Percentiles rank a stretch among this genome's conserved stretches.
Conservation (phyloP, 78 protist genomes). For the Creolimax fragrantissima region DNA sequence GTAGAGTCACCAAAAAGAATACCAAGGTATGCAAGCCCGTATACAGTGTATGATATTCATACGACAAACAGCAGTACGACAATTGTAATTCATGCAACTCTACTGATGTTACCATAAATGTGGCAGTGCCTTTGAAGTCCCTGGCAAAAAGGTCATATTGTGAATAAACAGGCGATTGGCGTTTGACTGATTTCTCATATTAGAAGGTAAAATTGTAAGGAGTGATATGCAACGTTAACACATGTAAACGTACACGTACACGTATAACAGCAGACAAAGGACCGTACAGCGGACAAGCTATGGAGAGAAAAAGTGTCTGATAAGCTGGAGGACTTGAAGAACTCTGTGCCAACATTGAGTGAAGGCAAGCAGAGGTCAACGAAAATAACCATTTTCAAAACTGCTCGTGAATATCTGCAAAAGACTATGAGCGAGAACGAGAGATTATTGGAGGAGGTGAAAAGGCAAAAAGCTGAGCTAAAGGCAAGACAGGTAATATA, state of each 20-base stretch:
- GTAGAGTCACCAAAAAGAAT: too few relatives aligned
- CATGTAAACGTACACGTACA: background rate
- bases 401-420: background rate
- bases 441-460: background rate
- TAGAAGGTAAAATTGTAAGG: background rate
- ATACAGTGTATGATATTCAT: too few relatives aligned
- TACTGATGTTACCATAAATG: background rate
- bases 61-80: too few relatives aligned
- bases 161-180: background rate
- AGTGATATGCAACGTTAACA: background rate
- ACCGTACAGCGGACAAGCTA: background rate
- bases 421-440: background rate
- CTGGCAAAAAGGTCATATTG: background rate
- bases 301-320: background rate
- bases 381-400: background rate
- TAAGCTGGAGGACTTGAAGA: background rate
- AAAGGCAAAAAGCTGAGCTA: background rate
- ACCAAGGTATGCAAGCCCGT: too few relatives aligned
- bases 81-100: background rate
- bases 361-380: background rate
- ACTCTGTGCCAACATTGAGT: background rate
- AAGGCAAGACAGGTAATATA: too few relatives aligned
- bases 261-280: background rate
- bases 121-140: background rate
- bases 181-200: background rate